Percentiles rank a stretch among this genome's conserved stretches.
phyloP scores from a whole-genome alignment of 331 rosid species.

The Erythrophleum ivorense region DNA sequence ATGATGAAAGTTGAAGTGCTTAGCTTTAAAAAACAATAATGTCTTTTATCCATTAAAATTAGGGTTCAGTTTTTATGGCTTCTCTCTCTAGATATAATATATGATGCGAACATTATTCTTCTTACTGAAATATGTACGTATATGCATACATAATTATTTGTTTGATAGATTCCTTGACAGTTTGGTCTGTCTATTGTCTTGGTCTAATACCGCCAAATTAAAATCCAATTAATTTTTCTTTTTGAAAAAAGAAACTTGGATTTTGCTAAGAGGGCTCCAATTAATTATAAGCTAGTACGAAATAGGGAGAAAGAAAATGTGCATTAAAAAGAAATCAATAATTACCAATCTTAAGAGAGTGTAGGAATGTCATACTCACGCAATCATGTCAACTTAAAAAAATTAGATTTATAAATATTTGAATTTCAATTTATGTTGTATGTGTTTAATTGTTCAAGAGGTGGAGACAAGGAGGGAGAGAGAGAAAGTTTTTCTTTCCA shows the following conservation, averaged over 20 bases:
- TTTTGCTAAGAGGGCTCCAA: background rate
- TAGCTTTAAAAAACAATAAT: background rate
- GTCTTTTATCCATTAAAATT: background rate
- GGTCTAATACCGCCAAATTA: background rate
- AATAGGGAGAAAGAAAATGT: too few relatives aligned
- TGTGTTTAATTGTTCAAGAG: too few relatives aligned
- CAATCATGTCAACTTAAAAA: too few relatives aligned
- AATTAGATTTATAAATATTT: too few relatives aligned
- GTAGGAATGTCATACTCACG: too few relatives aligned
- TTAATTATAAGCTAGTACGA: too few relatives aligned
- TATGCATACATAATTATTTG: background rate
- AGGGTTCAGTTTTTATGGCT: background rate
- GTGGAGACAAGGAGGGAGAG: too few relatives aligned
- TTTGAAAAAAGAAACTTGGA: background rate
- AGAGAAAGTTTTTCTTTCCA: too few relatives aligned
- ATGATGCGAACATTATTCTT: background rate
- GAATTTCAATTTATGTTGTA: too few relatives aligned
- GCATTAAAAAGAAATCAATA: too few relatives aligned
- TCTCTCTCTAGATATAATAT: background rate
- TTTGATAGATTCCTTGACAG: background rate
- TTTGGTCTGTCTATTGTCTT: slow-evolving; percentile 35
- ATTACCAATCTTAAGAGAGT: too few relatives aligned
- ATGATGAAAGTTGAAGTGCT: background rate
- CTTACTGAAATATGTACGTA: background rate
- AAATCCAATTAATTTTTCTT: background rate